Evolutionary conservation across 768 basidiomycete genomes (phyloP), one percentile per base, ranked within the genome.

Genomic region (Termitomyces sp.): DNA sequence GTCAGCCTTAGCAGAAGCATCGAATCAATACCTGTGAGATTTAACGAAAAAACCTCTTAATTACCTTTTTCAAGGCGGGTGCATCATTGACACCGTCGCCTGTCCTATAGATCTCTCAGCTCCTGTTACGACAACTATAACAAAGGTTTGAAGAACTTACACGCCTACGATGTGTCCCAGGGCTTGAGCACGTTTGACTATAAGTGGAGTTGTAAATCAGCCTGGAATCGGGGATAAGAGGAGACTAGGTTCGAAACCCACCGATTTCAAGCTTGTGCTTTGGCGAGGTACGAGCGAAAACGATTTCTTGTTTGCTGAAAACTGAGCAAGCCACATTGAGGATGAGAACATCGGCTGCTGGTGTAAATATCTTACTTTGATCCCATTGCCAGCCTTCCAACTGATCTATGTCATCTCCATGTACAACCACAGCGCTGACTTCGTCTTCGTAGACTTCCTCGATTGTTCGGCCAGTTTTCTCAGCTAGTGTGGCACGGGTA

Each of bases 361-460:
- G 18, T 55, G 50, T 50, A 46, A 48, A 53, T 16, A 4, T 71
- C 82, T 8, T 64, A 86, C 85, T 88, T 66, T 85, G 81, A 72
- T 88, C 86, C 86, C 86, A 88, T 69, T 88, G 85, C 84, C 85
- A 88, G 5, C 84, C 85, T 66, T 87, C 83, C 16, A 88, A 69
- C 7, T 70, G 69, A 65, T 88, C 87, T 58, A 88, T 87, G 43
- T 83, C 79, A 61, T 88, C 87, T 41, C 87, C 86, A 63, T 87
- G 86, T 38, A 88, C 77, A 32, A 87, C 85, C 28, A 87, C 79
- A 4, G 86, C 86, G 49, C 77, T 75, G 51, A 85, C 80, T 71
- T 88, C 86, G 61, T 88, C 87, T 28, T 88, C 86, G 59, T 85
- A 87, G 40, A 88, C 77, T 52, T 85, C 81, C 54, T 82, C 82